Conservation (phyloP, 805 yeast species). For the Saturnispora gosingensis region DNA sequence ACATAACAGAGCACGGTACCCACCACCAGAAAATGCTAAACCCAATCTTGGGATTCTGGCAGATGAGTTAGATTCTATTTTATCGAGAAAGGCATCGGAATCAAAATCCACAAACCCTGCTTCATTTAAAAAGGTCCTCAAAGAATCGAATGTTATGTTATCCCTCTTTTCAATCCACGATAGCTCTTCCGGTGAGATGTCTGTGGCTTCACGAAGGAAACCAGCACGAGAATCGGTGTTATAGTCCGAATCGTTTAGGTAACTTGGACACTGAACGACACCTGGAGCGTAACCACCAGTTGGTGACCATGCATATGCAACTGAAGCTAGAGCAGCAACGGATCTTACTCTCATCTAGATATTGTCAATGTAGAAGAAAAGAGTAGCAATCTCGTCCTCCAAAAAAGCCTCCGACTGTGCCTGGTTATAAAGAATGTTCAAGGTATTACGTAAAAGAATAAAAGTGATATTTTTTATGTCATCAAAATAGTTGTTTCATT, state of each 20-base stretch:
- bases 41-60: constrained; percentile 39
- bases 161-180: constrained; percentile 46
- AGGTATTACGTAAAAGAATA: not conserved
- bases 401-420: not conserved
- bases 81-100: constrained; percentile 33
- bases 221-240: constrained; percentile 16
- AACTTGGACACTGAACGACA: constrained; percentile 42
- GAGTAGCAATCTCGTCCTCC: not conserved
- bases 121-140: constrained; percentile 37
- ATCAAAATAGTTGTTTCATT: not conserved
- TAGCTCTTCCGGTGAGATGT: constrained; percentile 37
- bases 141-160: constrained; percentile 35
- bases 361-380: not conserved
- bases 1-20: constrained; percentile 77
- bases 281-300: constrained; percentile 57
- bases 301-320: constrained; percentile 38
- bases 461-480: not conserved
- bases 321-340: not conserved
- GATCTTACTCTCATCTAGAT: not conserved
- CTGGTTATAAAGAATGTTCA: not conserved
- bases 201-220: constrained; percentile 37
- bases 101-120: constrained; percentile 41
- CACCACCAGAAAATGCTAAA: constrained; percentile 74
- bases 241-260: constrained; percentile 15
- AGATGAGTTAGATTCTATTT: constrained; percentile 27